Percentiles rank a stretch among this genome's conserved stretches.
phyloP scores from a whole-genome alignment of 139 green algal genomes.

The Nannochloris sp. region DNA sequence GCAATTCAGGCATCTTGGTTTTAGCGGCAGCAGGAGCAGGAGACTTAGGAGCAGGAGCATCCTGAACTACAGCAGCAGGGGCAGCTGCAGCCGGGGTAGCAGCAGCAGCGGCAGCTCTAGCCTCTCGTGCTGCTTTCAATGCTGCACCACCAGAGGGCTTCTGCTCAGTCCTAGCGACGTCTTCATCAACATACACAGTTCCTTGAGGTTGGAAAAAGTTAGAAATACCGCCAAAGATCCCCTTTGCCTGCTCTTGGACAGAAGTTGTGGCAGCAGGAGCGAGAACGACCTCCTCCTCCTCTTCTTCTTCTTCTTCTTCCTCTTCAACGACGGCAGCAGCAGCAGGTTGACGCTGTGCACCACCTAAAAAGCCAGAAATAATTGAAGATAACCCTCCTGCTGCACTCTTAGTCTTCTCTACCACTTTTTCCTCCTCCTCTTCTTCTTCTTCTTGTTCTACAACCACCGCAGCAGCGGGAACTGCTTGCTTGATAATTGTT shows the following conservation, averaged over 20 bases:
- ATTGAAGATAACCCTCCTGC: neutral
- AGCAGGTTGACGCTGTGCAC: neutral
- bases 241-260: conserved; percentile 3
- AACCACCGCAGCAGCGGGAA: neutral
- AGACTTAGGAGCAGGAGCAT: neutral
- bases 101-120: neutral
- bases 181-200: neutral
- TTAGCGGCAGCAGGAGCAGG: neutral
- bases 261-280: neutral
- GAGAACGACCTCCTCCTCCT: conserved; percentile 11
- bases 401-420: neutral
- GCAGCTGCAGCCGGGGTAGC: no score
- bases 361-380: neutral
- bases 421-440: neutral
- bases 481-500: neutral
- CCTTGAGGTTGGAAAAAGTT: neutral
- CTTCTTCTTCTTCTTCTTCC: conserved; percentile 1
- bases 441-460: conserved; percentile 26
- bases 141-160: neutral
- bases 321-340: conserved; percentile 3
- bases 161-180: neutral
- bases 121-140: neutral
- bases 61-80: neutral
- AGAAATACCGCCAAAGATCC: conserved; percentile 7
- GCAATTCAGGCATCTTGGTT: neutral